Evolutionary conservation across 2,329 filamentous ascomycete genomes (phyloP), one percentile per base, ranked within the genome.

Genomic region (Diaporthe australafricana): DNA sequence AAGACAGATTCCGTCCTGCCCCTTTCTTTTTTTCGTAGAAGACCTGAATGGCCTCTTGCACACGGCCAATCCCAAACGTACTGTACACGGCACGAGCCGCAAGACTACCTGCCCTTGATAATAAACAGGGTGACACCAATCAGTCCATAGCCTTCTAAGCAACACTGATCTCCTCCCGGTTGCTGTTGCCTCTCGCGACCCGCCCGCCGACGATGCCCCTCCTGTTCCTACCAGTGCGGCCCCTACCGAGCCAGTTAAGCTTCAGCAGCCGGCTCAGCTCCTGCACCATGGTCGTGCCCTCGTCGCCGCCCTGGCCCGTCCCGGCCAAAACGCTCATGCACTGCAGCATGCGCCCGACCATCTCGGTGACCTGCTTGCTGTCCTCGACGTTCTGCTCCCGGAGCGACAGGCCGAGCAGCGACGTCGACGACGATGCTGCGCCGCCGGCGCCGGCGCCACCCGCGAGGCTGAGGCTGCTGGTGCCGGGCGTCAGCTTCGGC

Each of bases 171-270:
- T 85, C 83, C 63, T 84, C 84, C 62, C 82, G 80, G 81, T 30
- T 86, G 56, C 52, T 71, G 27, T 65, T 79, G 0, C 76, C 85
- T 65, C 87, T 81, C 75, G 84, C 84, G 12, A 89, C 87, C 67
- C 88, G 81, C 0, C 87, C 88, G 2, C 95, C 95, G 0, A 98
- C 95, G 79, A 98, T 96, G 0, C 96, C 96, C 75, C 94, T 90
- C 68, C 96, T 86, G 81, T 98, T 97, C 74, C 96, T 87, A 0
- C 96, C 96, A 4, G 95, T 98, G 45, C 96, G 85, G 0, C 96
- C 96, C 57, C 96, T 87, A 0, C 96, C 96, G 1, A 99, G 87
- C 96, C 96, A 99, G 81, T 99, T 99, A 77, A 98, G 90, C 83
- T 98, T 99, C 73, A 99, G 85, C 77, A 96, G 91, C 79, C 94